These are phyloP conservation scores for Mycocentrospora acerina DNA, from an alignment of 2,329 filamentous ascomycete species.

Conservation along the genomic window DNA sequence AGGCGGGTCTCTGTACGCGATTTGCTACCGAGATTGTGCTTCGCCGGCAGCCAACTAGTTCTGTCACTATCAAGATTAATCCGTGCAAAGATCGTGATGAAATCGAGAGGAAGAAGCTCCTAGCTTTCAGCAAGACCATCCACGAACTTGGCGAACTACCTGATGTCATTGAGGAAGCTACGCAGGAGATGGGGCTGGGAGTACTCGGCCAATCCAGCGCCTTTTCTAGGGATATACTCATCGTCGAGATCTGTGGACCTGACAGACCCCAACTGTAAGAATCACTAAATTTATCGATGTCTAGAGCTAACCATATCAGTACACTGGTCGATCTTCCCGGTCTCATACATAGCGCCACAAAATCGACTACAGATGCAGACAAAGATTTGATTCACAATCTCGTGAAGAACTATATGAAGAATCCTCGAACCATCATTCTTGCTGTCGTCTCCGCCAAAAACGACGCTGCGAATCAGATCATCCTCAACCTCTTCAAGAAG, in stretches of 20 bases:
- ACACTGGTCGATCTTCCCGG: conserved; percentile 49
- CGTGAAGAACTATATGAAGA: conserved; percentile 18
- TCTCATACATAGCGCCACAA: conserved; percentile 30
- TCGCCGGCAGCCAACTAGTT: conserved; percentile 31
- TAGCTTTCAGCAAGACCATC: conserved; percentile 35
- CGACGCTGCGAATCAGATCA: conserved; percentile 29
- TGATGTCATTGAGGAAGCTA: conserved; percentile 53
- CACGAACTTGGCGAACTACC: conserved; percentile 44
- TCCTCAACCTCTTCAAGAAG: conserved; percentile 13
- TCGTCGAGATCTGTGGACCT: conserved; percentile 44
- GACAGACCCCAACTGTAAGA: conserved; percentile 21
- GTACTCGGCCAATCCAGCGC: conserved; percentile 7
- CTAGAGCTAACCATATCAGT: neutral
- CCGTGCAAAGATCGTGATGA: conserved; percentile 13
- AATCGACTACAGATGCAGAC: conserved; percentile 11
- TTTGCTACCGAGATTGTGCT: conserved; percentile 57
- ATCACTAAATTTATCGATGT: neutral
- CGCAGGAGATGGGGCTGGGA: conserved; percentile 50
- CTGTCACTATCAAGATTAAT: conserved; percentile 1
- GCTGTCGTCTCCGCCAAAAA: conserved; percentile 43
- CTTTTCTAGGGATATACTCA: conserved; percentile 44
- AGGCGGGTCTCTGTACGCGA: conserved; percentile 57
- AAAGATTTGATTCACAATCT: conserved; percentile 11
- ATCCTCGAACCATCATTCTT: conserved; percentile 21
- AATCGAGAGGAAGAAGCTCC: conserved; percentile 33